phyloP scores from a whole-genome alignment of 805 yeast genomes.

The Pichia phayaonensis region DNA sequence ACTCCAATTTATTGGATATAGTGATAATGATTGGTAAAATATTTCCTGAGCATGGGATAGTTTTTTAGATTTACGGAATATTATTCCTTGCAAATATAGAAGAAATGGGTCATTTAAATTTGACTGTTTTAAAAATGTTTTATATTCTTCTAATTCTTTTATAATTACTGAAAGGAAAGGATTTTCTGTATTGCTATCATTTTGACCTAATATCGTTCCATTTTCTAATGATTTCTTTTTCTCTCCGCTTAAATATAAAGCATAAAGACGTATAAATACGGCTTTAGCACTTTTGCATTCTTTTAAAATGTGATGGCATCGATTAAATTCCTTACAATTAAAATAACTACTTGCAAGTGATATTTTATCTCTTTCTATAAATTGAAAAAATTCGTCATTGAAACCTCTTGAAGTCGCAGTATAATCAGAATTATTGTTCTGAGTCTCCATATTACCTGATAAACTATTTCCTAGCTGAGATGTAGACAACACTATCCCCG shows the following conservation, averaged over 20 bases:
- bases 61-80: conserved; percentile 56
- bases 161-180: conserved; percentile 27
- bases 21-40: conserved; percentile 51
- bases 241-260: conserved; percentile 71
- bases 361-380: conserved; percentile 37
- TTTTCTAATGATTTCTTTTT: conserved; percentile 61
- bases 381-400: conserved; percentile 21
- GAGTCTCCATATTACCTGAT: not conserved
- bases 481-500: not conserved
- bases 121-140: conserved; percentile 6
- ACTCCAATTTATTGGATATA: conserved; percentile 87
- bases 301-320: conserved; percentile 57
- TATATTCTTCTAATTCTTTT: conserved; percentile 35
- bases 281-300: conserved; percentile 45
- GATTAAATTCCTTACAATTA: conserved; percentile 75
- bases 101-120: conserved; percentile 47
- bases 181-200: conserved; percentile 28
- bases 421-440: not conserved
- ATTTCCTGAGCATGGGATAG: conserved; percentile 50
- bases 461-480: not conserved
- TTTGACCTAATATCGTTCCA: conserved; percentile 54
- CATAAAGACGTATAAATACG: conserved; percentile 57
- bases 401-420: conserved; percentile 11
- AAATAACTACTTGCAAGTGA: conserved; percentile 66
- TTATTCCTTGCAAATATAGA: conserved; percentile 63